These are phyloP conservation scores for Ramaria rubella DNA, from an alignment of 768 basidiomycete genomes.

Conservation along the genomic window DNA sequence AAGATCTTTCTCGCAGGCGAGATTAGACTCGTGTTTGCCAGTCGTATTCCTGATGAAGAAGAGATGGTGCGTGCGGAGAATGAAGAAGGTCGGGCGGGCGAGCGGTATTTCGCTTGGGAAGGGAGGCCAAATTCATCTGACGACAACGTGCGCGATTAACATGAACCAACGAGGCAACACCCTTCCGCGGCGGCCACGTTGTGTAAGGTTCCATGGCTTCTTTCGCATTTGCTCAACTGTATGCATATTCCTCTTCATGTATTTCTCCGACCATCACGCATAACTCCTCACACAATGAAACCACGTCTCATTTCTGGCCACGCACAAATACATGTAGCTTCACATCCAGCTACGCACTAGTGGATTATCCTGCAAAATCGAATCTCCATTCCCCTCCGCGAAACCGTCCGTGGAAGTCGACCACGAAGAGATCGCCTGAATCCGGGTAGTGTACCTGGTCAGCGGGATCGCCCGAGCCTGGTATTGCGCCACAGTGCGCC, in stretches of 20 bases:
- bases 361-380: slow-evolving; percentile 12
- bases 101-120: slow-evolving; percentile 1
- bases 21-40: slow-evolving; percentile 25
- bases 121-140: neutral
- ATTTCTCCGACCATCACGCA: slow-evolving; percentile 1
- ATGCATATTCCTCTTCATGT: neutral
- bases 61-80: slow-evolving; percentile 17
- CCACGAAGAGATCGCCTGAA: slow-evolving; percentile 49
- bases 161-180: neutral
- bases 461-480: slow-evolving; percentile 38
- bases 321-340: neutral
- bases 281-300: slow-evolving; percentile 5
- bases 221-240: neutral
- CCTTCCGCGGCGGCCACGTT: too few relatives aligned
- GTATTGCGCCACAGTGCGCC: slow-evolving; percentile 52
- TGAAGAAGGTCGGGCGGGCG: neutral
- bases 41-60: slow-evolving; percentile 18
- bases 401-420: slow-evolving; percentile 41
- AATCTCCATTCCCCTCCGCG: slow-evolving; percentile 28
- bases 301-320: neutral
- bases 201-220: neutral
- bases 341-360: neutral
- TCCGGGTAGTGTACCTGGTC: slow-evolving; percentile 45
- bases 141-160: neutral
- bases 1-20: slow-evolving; percentile 23